Percentiles rank a stretch among this genome's conserved stretches.
These are phyloP conservation scores for Sindora glabra DNA, from an alignment of 306 rosid species.

Conservation along the genomic window DNA sequence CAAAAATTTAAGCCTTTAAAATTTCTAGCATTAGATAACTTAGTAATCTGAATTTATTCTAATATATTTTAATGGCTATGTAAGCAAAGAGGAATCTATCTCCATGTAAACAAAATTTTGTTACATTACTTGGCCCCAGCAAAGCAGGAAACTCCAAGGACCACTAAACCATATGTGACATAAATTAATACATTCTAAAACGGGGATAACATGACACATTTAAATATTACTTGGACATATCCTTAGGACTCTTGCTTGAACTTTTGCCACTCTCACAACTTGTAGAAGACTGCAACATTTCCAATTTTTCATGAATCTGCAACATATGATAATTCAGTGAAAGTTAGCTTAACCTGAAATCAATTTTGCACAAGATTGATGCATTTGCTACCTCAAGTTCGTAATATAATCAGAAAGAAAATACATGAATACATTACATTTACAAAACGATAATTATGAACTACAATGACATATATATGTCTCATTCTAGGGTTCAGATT, in stretches of 20 bases:
- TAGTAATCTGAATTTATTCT: no score
- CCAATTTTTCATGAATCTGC: constrained; percentile 67
- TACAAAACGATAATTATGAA: no score
- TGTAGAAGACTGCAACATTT: constrained; percentile 42
- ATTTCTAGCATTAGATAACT: no score
- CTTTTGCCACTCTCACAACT: constrained; percentile 43
- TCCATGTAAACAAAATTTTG: not conserved
- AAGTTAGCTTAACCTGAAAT: constrained; percentile 13
- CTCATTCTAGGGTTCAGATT: no score
- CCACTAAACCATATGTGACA: not conserved
- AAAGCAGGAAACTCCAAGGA: not conserved
- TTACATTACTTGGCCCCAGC: not conserved
- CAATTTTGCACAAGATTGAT: not conserved
- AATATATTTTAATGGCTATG: not conserved
- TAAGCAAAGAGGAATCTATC: not conserved
- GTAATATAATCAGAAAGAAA: not conserved
- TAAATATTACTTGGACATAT: constrained; percentile 43
- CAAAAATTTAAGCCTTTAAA: not conserved
- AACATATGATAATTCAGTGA: constrained; percentile 7
- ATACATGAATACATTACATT: no score
- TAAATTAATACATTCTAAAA: constrained; percentile 7
- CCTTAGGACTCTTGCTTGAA: constrained; percentile 39
- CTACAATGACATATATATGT: no score
- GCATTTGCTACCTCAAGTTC: not conserved
- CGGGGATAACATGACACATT: not conserved